Conservation (phyloP, 176 grass and related monocot species). For the Ampelocalamus luodianensis region DNA sequence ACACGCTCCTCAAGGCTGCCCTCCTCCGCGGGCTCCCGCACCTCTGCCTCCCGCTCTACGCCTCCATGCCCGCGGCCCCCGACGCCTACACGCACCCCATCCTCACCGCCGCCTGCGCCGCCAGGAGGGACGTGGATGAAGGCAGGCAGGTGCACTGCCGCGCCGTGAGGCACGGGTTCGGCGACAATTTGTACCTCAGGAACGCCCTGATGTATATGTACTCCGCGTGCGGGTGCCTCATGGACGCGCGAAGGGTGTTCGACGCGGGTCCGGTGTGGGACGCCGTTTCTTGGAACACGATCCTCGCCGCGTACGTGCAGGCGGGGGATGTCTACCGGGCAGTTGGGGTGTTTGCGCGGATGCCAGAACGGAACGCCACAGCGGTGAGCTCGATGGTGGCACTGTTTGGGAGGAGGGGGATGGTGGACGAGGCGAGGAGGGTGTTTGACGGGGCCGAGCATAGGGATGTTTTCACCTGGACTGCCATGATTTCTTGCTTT, state of each 20-base stretch:
- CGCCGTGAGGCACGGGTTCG: constrained; percentile 64
- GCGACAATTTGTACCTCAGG: constrained; percentile 60
- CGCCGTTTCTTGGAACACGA: constrained; percentile 92
- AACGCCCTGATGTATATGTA: constrained; percentile 82
- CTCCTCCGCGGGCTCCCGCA: constrained; percentile 47
- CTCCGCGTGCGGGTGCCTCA: constrained; percentile 62
- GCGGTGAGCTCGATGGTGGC: constrained; percentile 71
- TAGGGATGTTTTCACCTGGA: constrained; percentile 74
- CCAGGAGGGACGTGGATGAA: constrained; percentile 51
- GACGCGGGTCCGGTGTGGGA: constrained; percentile 69
- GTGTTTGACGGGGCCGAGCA: constrained; percentile 57
- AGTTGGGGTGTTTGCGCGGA: constrained; percentile 50
- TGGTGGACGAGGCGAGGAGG: constrained; percentile 61
- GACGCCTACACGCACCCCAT: constrained; percentile 72
- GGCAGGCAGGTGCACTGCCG: constrained; percentile 65
- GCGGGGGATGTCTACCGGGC: constrained; percentile 56
- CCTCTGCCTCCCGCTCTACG: constrained; percentile 71
- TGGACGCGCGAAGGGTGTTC: constrained; percentile 64
- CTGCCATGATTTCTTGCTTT: constrained; percentile 80
- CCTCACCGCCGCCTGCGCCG: constrained; percentile 58
- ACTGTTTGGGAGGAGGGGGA: constrained; percentile 65
- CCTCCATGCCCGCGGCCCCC: constrained; percentile 50
- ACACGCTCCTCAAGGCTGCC: constrained; percentile 64
- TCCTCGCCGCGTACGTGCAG: constrained; percentile 70
- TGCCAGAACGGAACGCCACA: constrained; percentile 55